Evolutionary conservation across 306 rosid species (phyloP).

Genomic region (Canavalia ensiformis): DNA sequence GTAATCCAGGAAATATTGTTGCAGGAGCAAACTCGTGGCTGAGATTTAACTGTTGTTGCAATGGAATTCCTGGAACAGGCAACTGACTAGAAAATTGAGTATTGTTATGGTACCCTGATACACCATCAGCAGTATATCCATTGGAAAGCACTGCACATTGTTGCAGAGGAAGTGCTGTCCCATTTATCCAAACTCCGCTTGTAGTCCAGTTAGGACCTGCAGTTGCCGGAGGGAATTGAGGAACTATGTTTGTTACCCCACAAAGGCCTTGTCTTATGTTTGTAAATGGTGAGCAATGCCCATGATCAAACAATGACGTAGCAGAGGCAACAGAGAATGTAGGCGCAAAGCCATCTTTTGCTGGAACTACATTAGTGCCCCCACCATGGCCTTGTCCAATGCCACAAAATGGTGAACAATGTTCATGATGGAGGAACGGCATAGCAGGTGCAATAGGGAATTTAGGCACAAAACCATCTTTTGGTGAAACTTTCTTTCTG

Average conservation of each 20-base stretch:
- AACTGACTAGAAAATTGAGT: slow-evolving; percentile 55
- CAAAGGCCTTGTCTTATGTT: slow-evolving; percentile 27
- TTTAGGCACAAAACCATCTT: slow-evolving; percentile 36
- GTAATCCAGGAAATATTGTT: slow-evolving; percentile 36
- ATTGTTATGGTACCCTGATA: slow-evolving; percentile 57
- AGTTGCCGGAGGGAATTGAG: slow-evolving; percentile 54
- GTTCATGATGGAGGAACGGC: slow-evolving; percentile 37
- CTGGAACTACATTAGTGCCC: no score
- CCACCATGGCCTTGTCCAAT: slow-evolving; percentile 8
- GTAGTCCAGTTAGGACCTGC: slow-evolving; percentile 35
- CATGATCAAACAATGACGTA: no score
- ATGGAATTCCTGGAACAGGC: slow-evolving; percentile 50
- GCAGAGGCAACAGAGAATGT: no score
- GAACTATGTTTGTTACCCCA: slow-evolving; percentile 42
- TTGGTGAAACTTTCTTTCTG: slow-evolving; percentile 39
- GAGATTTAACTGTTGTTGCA: slow-evolving; percentile 54
- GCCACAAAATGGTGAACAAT: slow-evolving; percentile 45
- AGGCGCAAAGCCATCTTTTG: no score
- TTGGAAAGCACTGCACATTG: slow-evolving; percentile 51
- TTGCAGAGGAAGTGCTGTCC: slow-evolving; percentile 54
- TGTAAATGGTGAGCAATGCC: no score
- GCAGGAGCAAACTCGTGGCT: slow-evolving; percentile 42
- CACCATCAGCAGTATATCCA: slow-evolving; percentile 53
- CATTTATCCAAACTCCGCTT: slow-evolving; percentile 63
- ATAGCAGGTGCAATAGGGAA: slow-evolving; percentile 37